These are phyloP conservation scores for Cryptosporidium tyzzeri DNA, from an alignment of 169 alveolate genomes.

Conservation along the genomic window DNA sequence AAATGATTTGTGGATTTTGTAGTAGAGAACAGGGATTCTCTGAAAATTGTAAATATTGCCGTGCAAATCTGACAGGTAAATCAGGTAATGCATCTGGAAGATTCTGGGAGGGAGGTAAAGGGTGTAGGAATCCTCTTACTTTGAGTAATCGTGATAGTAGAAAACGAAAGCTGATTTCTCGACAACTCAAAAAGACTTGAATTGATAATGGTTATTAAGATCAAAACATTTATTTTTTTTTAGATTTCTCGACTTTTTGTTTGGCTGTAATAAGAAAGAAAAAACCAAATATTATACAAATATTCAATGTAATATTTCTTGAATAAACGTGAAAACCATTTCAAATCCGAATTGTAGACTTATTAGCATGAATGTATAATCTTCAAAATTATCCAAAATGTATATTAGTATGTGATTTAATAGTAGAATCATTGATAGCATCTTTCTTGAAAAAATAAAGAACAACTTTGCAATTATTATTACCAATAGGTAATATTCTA, in stretches of 20 bases:
- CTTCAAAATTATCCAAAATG: slow-evolving; percentile 32
- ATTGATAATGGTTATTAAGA: too few relatives aligned
- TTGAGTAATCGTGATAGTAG: slow-evolving; percentile 83
- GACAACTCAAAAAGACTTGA: slow-evolving; percentile 70
- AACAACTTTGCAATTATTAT: slow-evolving; percentile 9
- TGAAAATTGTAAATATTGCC: slow-evolving; percentile 76
- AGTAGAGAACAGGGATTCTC: slow-evolving; percentile 84
- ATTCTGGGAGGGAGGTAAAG: slow-evolving; percentile 84
- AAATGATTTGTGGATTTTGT: slow-evolving; percentile 90
- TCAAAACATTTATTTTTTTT: neutral
- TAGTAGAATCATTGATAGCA: neutral
- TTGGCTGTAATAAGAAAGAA: neutral
- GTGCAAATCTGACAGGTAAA: slow-evolving; percentile 78
- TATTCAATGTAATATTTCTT: neutral
- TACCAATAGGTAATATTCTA: slow-evolving; percentile 39
- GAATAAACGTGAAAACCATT: neutral
- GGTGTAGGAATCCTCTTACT: slow-evolving; percentile 82
- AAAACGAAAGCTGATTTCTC: slow-evolving; percentile 78
- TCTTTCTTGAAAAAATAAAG: slow-evolving; percentile 11
- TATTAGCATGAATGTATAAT: slow-evolving; percentile 41
- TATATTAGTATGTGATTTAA: slow-evolving; percentile 19
- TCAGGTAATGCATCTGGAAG: slow-evolving; percentile 77
- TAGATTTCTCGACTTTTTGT: neutral
- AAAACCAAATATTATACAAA: neutral
- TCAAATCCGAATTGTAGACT: slow-evolving; percentile 46